phyloP scores from a whole-genome alignment of 1,139 yeast genomes.

The Blastobotrys serpentis region DNA sequence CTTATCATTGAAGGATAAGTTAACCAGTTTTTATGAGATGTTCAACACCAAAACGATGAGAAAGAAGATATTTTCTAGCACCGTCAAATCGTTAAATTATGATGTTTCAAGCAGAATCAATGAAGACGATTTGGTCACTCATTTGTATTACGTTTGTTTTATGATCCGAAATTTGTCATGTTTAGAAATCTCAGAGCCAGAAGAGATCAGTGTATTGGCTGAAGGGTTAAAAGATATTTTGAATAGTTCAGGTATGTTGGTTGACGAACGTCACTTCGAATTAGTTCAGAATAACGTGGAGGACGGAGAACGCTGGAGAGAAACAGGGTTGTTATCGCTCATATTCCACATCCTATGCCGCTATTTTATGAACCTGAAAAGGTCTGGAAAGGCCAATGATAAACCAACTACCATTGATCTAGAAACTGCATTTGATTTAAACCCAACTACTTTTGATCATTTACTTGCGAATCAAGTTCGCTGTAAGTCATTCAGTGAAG shows the following conservation, averaged over 20 bases:
- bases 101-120: background rate
- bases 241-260: conserved; percentile 10
- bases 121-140: background rate
- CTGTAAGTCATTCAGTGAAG: conserved; percentile 4
- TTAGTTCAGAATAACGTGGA: background rate
- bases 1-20: conserved; percentile 1
- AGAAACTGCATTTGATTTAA: background rate
- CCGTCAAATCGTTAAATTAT: conserved; percentile 9
- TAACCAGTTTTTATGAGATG: conserved; percentile 12
- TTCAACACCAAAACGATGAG: conserved; percentile 9
- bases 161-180: conserved; percentile 10
- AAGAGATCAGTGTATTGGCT: conserved; percentile 10
- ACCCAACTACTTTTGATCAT: background rate
- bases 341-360: conserved; percentile 6
- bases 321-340: background rate
- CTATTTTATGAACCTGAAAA: background rate
- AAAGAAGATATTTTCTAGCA: conserved; percentile 13
- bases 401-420: background rate
- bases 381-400: background rate
- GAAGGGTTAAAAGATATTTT: conserved; percentile 13
- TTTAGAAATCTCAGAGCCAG: conserved; percentile 10
- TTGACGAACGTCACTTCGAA: conserved; percentile 14
- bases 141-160: conserved; percentile 13
- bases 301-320: background rate
- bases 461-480: background rate